Base-by-base conservation (phyloP, 345 rosid genomes). In the Aethionema arabicum region DNA sequence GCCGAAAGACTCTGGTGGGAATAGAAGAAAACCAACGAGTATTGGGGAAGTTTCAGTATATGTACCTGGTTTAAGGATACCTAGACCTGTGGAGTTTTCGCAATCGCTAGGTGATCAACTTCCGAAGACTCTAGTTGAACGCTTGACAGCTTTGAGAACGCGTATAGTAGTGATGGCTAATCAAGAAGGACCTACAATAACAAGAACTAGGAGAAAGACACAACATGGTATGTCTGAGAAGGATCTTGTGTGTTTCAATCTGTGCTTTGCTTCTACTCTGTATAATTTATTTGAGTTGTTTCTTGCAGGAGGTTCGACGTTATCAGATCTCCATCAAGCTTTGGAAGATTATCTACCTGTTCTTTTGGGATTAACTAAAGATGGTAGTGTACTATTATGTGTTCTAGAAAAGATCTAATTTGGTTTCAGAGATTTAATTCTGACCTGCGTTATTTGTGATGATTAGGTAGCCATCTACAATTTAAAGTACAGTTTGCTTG, bases 131-230 rank as follows among this genome's bases (percentile, higher is more conserved):
- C 73, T 86, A 70, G 81, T 83, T 3, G 97, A 90, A 70, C 87
- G 90, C 44, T 73, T 95, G 66, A 76, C 92, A 56, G 96, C 96
- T 59, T 73, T 90, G 52, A 80, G 98, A 81, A 86, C 92, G 41
- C 96, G 98, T 52, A 82, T 95, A 33, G 97, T 95, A 40, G 95
- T 90, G 63, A 95, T 95, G 97, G 99, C 96, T 42, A 85, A 83
- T 41, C 99, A 95, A 80, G 98, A 95, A 85, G 96, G 84, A 30
- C 96, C 99, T 32, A 95, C 97, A 39, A 79, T 88, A 51, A 83
- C 98, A 27, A 82, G 97, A 78, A 83, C 97, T 33, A 82, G 90
- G 71, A 90, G 98, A 76, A 90, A 80, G 82, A 90, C 99, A 36
- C 99, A 95, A 65, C 97, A 95, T 73, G 98, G 99, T 90, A 69